Percentiles rank a stretch among this genome's conserved stretches.
These are phyloP conservation scores for Dendrobium officinale DNA, from an alignment of 106 monocot genomes.

Conservation along the genomic window DNA sequence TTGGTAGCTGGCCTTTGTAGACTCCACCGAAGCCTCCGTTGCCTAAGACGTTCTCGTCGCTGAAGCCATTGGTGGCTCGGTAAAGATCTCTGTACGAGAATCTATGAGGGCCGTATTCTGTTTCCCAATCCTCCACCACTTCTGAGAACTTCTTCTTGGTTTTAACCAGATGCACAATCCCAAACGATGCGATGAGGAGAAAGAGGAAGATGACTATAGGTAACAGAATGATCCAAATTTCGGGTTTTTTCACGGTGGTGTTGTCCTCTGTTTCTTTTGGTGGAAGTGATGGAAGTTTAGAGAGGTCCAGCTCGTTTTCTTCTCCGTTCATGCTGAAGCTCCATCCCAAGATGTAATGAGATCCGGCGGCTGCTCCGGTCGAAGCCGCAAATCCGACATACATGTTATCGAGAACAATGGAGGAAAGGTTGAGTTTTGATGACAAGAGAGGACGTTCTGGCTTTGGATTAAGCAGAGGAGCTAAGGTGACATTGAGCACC, in stretches of 20 bases:
- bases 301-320: neutral
- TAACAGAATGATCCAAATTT: conserved; percentile 2
- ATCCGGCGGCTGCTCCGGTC: neutral
- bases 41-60: conserved; percentile 13
- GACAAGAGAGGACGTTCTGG: conserved; percentile 7
- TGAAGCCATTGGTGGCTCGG: conserved; percentile 20
- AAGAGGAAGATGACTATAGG: neutral
- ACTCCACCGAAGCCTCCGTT: conserved; percentile 21
- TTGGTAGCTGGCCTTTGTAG: conserved; percentile 16
- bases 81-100: conserved; percentile 20
- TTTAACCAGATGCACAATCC: neutral
- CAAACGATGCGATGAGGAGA: neutral
- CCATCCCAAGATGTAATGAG: conserved; percentile 11
- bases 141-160: conserved; percentile 12
- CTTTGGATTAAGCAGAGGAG: neutral
- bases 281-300: conserved; percentile 4
- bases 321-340: conserved; percentile 11
- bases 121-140: conserved; percentile 22
- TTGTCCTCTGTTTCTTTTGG: neutral
- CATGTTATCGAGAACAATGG: conserved; percentile 4
- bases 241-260: neutral
- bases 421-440: conserved; percentile 10
- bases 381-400: conserved; percentile 11
- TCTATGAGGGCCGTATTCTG: conserved; percentile 19
- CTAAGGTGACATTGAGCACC: conserved; percentile 3